Evolutionary conservation across 225 moss, liverwort and hornwort species (phyloP), one percentile per base, ranked within the genome.

Genomic region (Thuidium tamariscinum): DNA sequence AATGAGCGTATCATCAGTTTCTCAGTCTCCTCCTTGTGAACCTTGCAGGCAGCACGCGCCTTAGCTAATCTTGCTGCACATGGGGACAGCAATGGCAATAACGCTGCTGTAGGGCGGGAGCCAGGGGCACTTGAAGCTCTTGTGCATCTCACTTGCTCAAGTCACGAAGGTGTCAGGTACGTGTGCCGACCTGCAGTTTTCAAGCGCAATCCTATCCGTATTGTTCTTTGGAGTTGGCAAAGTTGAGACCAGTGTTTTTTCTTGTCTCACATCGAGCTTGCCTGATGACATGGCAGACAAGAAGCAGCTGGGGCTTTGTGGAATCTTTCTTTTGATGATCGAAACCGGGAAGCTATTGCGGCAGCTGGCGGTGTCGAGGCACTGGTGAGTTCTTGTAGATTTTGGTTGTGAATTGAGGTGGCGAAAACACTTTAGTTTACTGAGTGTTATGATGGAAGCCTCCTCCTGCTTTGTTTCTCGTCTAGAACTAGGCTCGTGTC

Each of bases 61-160:
- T 89, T 97, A 79, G 96, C 97, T 39, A 97, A 97, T 90, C 91
- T 97, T 87, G 97, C 97, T 90, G 96, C 97, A 41, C 97, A 97
- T 88, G 97, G 97, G 86, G 97, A 97, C 88, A 97, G 96, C 91
- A 97, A 97, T 86, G 97, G 97, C 57, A 97, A 97, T 74, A 97
- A 96, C 89, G 97, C 96, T 89, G 97, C 97, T 87, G 97, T 97
- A 68, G 97, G 97, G 51, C 90, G 91, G 61, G 97, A 97, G 87
- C 90, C 89, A 54, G 97, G 97, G 48, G 93, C 97, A 60, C 93
- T 97, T 88, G 95, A 95, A 91, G 96, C 97, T 85, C 93, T 97
- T 54, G 97, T 97, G 88, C 97, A 95, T 39, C 95, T 97, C 67
- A 97, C 97, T 79, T 93, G 94, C 86, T 97, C 97, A 52, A 93